Percentiles rank a stretch among this genome's conserved stretches.
These are phyloP conservation scores for Colletotrichum lupini DNA, from an alignment of 2,329 filamentous ascomycete species.

Conservation along the genomic window DNA sequence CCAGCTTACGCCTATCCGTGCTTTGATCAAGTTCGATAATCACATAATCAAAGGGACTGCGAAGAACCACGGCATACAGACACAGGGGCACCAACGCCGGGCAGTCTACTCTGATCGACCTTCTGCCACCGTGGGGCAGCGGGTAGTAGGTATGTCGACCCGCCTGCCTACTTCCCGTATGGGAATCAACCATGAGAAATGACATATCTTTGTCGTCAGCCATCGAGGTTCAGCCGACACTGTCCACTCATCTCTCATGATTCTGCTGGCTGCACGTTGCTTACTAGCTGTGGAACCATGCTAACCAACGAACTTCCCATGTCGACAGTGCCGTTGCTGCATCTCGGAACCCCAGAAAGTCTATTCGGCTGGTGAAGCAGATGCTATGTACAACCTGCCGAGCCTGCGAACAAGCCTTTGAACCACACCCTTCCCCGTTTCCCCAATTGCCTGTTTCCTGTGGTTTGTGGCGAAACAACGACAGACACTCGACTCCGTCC, in stretches of 20 bases:
- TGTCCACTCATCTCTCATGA: not conserved
- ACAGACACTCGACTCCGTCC: conserved; percentile 12
- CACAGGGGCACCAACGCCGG: not conserved
- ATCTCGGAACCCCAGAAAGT: not conserved
- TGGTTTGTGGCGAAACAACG: conserved; percentile 9
- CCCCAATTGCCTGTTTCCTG: not conserved
- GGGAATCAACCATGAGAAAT: not conserved
- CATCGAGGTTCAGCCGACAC: not conserved
- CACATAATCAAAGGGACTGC: not conserved
- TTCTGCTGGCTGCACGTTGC: not conserved
- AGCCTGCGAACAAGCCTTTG: not conserved
- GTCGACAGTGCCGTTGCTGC: not conserved
- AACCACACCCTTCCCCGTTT: not conserved
- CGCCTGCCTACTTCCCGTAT: not conserved
- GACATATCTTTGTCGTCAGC: conserved; percentile 21
- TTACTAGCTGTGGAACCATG: not conserved
- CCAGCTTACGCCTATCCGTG: too few relatives aligned
- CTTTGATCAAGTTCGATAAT: not conserved
- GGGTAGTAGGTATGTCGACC: conserved; percentile 2
- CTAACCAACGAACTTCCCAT: not conserved
- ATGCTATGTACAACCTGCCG: not conserved
- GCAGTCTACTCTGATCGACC: not conserved
- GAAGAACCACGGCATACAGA: too few relatives aligned
- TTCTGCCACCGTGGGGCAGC: conserved; percentile 12
- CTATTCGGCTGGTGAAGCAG: not conserved